phyloP scores from a whole-genome alignment of 108 stramenopile species.

The Cyclotella atomus region DNA sequence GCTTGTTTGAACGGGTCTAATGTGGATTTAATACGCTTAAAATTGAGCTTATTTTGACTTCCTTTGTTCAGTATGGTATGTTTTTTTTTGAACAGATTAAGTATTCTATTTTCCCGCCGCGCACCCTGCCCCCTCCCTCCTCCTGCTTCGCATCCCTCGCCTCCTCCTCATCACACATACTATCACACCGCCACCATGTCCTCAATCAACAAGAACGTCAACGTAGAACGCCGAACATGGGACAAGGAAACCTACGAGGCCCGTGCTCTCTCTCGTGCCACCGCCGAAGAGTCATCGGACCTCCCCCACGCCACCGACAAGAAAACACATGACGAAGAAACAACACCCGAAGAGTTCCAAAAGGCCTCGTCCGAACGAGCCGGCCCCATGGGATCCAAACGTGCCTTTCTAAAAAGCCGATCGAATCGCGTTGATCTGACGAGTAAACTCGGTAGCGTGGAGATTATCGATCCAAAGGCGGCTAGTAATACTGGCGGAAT shows the following conservation, averaged over 20 bases:
- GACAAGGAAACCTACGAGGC: constrained; percentile 90
- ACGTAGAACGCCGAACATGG: constrained; percentile 93
- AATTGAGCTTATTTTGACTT: too few species aligned
- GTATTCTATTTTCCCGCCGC: too few species aligned
- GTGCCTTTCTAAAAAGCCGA: constrained; percentile 92
- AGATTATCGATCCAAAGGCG: constrained; percentile 79
- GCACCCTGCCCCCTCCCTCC: too few species aligned
- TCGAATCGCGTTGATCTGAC: constrained; percentile 77
- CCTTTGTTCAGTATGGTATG: too few species aligned
- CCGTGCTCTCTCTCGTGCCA: constrained; percentile 74
- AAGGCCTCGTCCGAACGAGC: constrained; percentile 77
- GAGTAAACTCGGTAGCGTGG: constrained; percentile 85
- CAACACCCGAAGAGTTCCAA: constrained; percentile 75
- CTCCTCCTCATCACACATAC: too few species aligned
- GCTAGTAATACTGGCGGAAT: constrained; percentile 48
- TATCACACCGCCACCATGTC: constrained; percentile 12
- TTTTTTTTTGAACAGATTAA: too few species aligned
- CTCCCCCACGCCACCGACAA: background rate
- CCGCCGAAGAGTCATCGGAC: constrained; percentile 14
- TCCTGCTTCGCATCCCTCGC: too few species aligned
- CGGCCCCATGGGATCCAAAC: constrained; percentile 84
- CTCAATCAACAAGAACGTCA: constrained; percentile 57
- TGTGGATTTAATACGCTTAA: too few species aligned
- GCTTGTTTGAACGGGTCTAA: too few species aligned
- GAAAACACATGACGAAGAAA: background rate